Evolutionary conservation across 495 filamentous ascomycete genomes (phyloP), one percentile per base, ranked within the genome.

Genomic region (Daldinia caldariorum): DNA sequence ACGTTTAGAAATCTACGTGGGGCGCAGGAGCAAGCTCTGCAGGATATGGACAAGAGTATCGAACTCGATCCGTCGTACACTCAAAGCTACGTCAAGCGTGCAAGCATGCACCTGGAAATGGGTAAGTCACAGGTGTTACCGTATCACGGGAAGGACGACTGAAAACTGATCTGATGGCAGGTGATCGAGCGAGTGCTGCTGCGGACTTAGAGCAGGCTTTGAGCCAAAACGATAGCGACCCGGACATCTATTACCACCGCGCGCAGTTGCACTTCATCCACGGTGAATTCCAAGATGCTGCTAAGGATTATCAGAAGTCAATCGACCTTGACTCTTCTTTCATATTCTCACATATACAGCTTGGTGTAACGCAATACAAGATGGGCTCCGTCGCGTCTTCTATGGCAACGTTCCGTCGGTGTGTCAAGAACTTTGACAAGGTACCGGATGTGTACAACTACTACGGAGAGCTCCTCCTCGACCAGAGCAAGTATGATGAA

Each of bases 321-420:
- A 99, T 99, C 77, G 95, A 98, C 73, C 88, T 99, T 41, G 95
- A 99, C 84, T 83, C 85, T 49, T 89, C 91, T 61, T 99, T 99
- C 80, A 99, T 99, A 83, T 99, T 96, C 86, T 98, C 95, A 9
- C 95, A 99, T 84, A 98, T 99, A 73, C 95, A 99, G 79, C 92
- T 99, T 57, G 95, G 95, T 81, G 95, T 99, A 43, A 99, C 95
- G 50, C 95, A 99, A 81, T 99, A 99, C 83, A 99, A 99, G 89
- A 96, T 97, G 93, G 96, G 95, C 62, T 97, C 93, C 9, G 91
- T 98, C 54, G 95, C 95, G 3, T 97, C 94, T 6, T 97, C 94
- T 29, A 98, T 97, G 93, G 93, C 96, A 13, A 98, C 96, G 6
- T 99, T 99, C 88, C 86, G 95, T 66, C 86, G 94, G 34, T 97